These are phyloP conservation scores for Lavandula angustifolia DNA, from an alignment of 257 asterid species.

Conservation along the genomic window DNA sequence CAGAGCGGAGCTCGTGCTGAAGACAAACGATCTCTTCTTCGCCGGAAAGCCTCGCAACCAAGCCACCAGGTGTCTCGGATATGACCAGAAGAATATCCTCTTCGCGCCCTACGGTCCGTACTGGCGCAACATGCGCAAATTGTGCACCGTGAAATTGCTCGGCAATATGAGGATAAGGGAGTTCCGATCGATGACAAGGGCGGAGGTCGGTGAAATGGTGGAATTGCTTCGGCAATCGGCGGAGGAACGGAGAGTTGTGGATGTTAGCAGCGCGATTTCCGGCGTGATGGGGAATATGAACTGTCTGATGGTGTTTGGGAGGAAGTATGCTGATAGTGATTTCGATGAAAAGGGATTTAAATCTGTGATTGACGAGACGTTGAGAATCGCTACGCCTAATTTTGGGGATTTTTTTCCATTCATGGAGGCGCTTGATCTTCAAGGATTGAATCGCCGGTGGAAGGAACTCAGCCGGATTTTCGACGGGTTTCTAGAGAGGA, in stretches of 20 bases:
- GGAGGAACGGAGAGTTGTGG: conserved; percentile 23
- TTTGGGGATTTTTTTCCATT: conserved; percentile 34
- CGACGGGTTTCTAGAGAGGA: conserved; percentile 40
- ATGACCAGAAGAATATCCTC: conserved; percentile 14
- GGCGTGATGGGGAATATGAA: conserved; percentile 29
- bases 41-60: conserved; percentile 21
- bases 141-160: conserved; percentile 33
- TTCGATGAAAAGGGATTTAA: conserved; percentile 37
- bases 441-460: conserved; percentile 36
- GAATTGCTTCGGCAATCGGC: conserved; percentile 17
- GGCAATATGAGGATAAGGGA: conserved; percentile 27
- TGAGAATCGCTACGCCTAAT: conserved; percentile 32
- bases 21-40: conserved; percentile 30
- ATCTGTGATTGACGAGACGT: conserved; percentile 27
- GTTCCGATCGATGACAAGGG: conserved; percentile 30
- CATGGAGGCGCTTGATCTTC: conserved; percentile 41
- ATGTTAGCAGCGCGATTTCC: conserved; percentile 29
- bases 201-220: conserved; percentile 28
- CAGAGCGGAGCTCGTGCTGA: conserved; percentile 28
- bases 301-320: conserved; percentile 41
- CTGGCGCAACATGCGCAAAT: conserved; percentile 38
- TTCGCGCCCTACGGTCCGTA: conserved; percentile 30
- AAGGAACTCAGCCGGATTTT: conserved; percentile 29
- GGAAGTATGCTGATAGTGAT: conserved; percentile 37
- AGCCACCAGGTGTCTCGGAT: conserved; percentile 16